Conservation (phyloP, 2,329 filamentous ascomycete species). For the Aspergillus hortae region DNA sequence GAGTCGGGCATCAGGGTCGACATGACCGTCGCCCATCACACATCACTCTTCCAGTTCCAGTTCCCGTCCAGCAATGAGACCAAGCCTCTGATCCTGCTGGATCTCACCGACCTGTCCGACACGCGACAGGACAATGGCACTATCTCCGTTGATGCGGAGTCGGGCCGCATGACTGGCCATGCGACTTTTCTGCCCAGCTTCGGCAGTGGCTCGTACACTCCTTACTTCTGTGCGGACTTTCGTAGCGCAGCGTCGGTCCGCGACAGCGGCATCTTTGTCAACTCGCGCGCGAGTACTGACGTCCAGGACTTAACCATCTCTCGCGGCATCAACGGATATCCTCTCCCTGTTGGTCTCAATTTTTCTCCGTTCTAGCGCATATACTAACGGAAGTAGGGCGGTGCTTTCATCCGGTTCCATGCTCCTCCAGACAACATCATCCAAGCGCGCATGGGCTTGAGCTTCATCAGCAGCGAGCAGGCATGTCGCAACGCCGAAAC, state of each 20-base stretch:
- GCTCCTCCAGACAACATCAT: constrained; percentile 50
- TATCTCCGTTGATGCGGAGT: constrained; percentile 53
- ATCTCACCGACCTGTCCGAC: constrained; percentile 61
- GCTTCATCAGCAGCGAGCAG: constrained; percentile 63
- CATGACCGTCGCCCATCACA: constrained; percentile 63
- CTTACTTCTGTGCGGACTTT: constrained; percentile 68
- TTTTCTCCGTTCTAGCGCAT: not conserved
- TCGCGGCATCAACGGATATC: constrained; percentile 58
- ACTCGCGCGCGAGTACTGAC: constrained; percentile 55
- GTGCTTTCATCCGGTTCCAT: constrained; percentile 63
- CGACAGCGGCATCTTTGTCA: constrained; percentile 61
- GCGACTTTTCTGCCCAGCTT: constrained; percentile 64
- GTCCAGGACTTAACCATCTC: constrained; percentile 54
- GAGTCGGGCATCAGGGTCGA: constrained; percentile 57
- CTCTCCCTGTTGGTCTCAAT: constrained; percentile 32
- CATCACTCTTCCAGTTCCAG: constrained; percentile 62
- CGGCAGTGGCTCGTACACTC: constrained; percentile 56
- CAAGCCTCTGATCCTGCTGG: constrained; percentile 61
- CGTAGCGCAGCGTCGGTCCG: constrained; percentile 49
- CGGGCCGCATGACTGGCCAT: constrained; percentile 60
- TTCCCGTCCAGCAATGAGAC: constrained; percentile 45
- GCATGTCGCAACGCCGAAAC: constrained; percentile 65
- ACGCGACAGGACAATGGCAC: constrained; percentile 58
- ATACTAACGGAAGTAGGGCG: constrained; percentile 41
- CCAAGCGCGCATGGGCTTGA: constrained; percentile 63